Evolutionary conservation across 169 alveolate species (phyloP).

Genomic region (Cryptosporidium sp.): DNA sequence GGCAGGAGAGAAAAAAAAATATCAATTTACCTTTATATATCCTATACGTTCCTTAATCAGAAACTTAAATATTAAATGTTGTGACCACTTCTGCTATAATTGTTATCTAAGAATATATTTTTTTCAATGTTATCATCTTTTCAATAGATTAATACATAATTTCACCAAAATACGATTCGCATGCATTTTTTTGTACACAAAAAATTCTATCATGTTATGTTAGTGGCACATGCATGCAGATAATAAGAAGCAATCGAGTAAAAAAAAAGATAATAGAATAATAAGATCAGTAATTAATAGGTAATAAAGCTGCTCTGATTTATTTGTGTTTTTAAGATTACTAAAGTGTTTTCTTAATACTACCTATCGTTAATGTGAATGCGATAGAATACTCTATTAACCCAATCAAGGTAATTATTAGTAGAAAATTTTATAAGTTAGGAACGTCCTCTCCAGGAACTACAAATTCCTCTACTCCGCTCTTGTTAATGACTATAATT

Average conservation of each 20-base stretch:
- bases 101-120: background rate
- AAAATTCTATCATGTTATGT: background rate
- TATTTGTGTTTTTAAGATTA: background rate
- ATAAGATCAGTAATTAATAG: background rate
- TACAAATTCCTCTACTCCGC: constrained; percentile 41
- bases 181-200: background rate
- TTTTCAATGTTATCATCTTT: background rate
- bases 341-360: background rate
- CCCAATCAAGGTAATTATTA: background rate
- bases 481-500: constrained; percentile 71
- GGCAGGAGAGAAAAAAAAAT: background rate
- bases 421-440: constrained; percentile 18
- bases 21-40: background rate
- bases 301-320: background rate
- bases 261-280: background rate
- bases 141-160: background rate
- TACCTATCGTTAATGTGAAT: background rate
- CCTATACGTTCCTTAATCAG: background rate
- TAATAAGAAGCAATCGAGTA: background rate
- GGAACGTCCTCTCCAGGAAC: constrained; percentile 74
- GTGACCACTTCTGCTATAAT: background rate
- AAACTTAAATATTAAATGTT: background rate
- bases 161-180: background rate
- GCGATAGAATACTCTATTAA: background rate
- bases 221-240: background rate